Conservation (phyloP, 176 grass and related monocot species). For the Chloris gayana region DNA sequence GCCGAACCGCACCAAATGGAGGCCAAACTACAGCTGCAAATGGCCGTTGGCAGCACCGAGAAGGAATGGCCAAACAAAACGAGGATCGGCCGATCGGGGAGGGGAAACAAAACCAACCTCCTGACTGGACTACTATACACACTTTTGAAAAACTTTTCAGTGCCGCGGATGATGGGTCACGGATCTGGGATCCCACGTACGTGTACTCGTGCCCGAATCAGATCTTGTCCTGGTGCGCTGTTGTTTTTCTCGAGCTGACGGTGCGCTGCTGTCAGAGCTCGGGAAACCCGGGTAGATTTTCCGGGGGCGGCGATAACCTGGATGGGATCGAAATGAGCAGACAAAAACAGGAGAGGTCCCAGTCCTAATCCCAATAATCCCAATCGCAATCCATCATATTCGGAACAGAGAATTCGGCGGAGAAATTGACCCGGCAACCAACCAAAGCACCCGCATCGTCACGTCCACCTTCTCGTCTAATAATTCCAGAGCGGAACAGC, state of each 20-base stretch:
- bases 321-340: neutral
- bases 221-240: too few species aligned
- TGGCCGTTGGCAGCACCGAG: neutral
- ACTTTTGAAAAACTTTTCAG: too few species aligned
- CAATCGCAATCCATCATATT: neutral
- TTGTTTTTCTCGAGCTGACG: too few species aligned
- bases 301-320: neutral
- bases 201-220: too few species aligned
- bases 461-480: neutral
- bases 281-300: neutral
- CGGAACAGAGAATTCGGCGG: neutral
- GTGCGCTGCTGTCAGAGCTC: too few species aligned
- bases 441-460: neutral
- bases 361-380: neutral
- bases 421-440: slow-evolving; percentile 10
- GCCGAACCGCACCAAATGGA: neutral
- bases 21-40: too few species aligned
- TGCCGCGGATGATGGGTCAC: neutral
- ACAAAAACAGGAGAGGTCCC: neutral
- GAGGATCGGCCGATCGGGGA: too few species aligned
- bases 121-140: too few species aligned
- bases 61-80: neutral
- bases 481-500: too few species aligned
- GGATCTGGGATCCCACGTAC: neutral
- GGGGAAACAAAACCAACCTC: too few species aligned